Conservation (phyloP, 164 flowering plant species). For the Umbellularia californica region DNA sequence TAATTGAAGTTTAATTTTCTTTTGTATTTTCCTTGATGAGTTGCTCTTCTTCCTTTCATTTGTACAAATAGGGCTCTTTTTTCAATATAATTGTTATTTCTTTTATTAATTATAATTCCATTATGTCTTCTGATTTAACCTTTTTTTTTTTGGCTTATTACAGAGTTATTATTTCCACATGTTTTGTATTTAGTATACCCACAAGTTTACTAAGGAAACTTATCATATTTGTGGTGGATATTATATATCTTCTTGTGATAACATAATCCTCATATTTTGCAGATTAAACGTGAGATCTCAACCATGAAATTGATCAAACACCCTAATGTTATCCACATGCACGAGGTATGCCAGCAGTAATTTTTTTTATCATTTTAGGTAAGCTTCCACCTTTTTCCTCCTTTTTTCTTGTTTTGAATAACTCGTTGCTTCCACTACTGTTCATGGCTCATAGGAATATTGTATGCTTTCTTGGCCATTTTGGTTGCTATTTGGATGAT, state of each 20-base stretch:
- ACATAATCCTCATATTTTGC: slow-evolving; percentile 18
- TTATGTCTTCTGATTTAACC: neutral
- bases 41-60: neutral
- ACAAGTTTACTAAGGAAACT: neutral
- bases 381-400: neutral
- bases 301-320: slow-evolving; percentile 87
- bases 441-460: neutral
- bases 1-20: neutral
- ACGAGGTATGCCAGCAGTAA: slow-evolving; percentile 50
- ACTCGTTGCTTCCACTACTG: neutral
- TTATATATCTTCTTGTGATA: neutral
- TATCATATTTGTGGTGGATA: neutral
- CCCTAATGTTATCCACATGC: slow-evolving; percentile 87
- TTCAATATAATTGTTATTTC: too few relatives aligned
- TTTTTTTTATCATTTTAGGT: neutral
- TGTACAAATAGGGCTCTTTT: neutral
- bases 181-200: neutral
- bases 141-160: too few relatives aligned
- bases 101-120: too few relatives aligned
- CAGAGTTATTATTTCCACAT: neutral
- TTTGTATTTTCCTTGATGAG: neutral
- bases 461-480: neutral
- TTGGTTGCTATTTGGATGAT: neutral
- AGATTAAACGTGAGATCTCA: slow-evolving; percentile 94
- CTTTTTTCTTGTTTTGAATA: neutral